Evolutionary conservation across 2,329 filamentous ascomycete genomes (phyloP).

Genomic region (Alternaria atra): DNA sequence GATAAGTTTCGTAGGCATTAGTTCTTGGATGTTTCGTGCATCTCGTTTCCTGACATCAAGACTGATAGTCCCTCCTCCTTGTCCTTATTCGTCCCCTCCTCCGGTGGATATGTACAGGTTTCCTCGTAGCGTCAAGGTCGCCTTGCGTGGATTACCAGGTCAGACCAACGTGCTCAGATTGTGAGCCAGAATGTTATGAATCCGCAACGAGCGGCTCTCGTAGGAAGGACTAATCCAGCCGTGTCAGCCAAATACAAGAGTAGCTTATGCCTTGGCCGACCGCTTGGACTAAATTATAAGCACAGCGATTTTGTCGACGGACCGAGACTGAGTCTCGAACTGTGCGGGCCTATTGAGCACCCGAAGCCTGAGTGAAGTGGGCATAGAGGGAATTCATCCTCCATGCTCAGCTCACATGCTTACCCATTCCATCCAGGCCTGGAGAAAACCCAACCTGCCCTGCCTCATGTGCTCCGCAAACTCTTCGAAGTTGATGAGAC

Average conservation of each 20-base stretch:
- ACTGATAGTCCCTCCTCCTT: not conserved
- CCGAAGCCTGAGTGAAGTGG: not conserved
- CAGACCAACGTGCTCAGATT: not conserved
- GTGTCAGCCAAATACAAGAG: not conserved
- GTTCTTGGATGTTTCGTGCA: not conserved
- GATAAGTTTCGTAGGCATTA: not conserved
- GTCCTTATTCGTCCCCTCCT: not conserved
- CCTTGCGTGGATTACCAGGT: not conserved
- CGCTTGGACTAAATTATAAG: not conserved
- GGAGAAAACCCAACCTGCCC: conserved; percentile 75
- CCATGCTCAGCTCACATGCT: conserved; percentile 36
- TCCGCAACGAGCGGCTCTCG: not conserved
- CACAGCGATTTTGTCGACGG: not conserved
- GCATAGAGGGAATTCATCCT: not conserved
- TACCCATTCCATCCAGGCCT: conserved; percentile 87
- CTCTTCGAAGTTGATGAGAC: conserved; percentile 78
- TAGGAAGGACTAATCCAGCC: not conserved
- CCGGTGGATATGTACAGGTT: not conserved
- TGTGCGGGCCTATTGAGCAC: not conserved
- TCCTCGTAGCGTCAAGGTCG: not conserved
- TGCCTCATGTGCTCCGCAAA: conserved; percentile 78
- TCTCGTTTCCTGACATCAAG: not conserved
- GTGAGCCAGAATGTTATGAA: not conserved
- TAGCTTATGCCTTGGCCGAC: not conserved
- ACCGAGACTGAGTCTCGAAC: not conserved